phyloP scores from a whole-genome alignment of 1,284 basidiomycete genomes.

The Bondarzewia mesenterica region DNA sequence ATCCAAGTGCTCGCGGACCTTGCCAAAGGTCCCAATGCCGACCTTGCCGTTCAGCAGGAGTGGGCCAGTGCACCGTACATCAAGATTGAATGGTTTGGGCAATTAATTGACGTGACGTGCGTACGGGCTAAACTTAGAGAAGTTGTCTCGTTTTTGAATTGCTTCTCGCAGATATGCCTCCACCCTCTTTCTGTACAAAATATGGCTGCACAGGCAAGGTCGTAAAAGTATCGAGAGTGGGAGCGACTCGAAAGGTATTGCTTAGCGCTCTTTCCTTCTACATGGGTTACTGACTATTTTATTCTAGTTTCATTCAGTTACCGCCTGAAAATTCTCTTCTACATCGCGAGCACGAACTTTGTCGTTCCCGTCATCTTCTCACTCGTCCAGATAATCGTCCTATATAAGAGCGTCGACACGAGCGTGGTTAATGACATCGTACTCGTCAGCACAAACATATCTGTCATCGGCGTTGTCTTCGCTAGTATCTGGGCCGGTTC shows the following conservation, averaged over 20 bases:
- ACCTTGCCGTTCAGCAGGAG: background rate
- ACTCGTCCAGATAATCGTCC: constrained; percentile 21
- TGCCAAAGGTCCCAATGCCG: background rate
- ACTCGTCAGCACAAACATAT: constrained; percentile 14
- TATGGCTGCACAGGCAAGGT: background rate
- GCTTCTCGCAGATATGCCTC: constrained; percentile 5
- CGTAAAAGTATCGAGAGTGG: background rate
- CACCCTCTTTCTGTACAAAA: constrained; percentile 9
- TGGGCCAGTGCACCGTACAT: constrained; percentile 21
- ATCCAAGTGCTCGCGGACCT: constrained; percentile 5
- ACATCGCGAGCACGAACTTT: constrained; percentile 24
- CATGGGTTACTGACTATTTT: no score
- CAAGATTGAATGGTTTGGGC: constrained; percentile 26
- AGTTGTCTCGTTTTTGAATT: no score
- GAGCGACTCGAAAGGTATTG: background rate
- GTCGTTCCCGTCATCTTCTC: constrained; percentile 18
- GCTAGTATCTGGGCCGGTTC: constrained; percentile 21
- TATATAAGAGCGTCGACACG: constrained; percentile 18
- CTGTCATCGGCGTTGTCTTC: constrained; percentile 20
- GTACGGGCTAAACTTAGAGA: no score
- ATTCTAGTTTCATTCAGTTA: background rate
- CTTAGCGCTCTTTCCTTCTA: background rate
- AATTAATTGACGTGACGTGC: constrained; percentile 22
- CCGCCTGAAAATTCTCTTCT: constrained; percentile 13
- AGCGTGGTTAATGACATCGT: constrained; percentile 20